These are phyloP conservation scores for Malania oleifera DNA, from an alignment of 164 flowering plant genomes.

Conservation along the genomic window DNA sequence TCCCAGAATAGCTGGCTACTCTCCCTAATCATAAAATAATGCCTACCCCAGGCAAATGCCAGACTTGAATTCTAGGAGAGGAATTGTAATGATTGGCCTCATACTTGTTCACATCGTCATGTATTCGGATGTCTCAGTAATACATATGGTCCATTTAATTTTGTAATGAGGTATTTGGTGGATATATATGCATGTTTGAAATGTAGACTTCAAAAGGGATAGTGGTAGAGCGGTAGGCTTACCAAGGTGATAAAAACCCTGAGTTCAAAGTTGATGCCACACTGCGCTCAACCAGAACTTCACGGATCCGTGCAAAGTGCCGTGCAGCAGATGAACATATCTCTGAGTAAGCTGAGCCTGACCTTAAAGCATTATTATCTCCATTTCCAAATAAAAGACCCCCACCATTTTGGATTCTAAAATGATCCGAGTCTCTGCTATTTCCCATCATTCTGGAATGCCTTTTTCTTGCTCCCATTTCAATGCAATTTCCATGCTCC, in stretches of 20 bases:
- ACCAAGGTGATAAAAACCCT: slow-evolving; percentile 94
- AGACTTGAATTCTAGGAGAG: too few relatives aligned
- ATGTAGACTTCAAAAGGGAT: too few relatives aligned
- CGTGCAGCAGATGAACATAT: slow-evolving; percentile 83
- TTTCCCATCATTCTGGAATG: slow-evolving; percentile 42
- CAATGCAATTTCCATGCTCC: slow-evolving; percentile 54
- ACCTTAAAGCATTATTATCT: slow-evolving; percentile 43
- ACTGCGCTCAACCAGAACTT: slow-evolving; percentile 84
- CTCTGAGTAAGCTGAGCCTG: slow-evolving; percentile 75
- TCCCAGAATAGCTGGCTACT: too few relatives aligned
- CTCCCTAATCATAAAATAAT: too few relatives aligned
- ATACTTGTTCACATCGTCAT: too few relatives aligned
- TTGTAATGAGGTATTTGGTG: too few relatives aligned
- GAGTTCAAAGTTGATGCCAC: slow-evolving; percentile 85
- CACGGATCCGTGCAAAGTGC: slow-evolving; percentile 90
- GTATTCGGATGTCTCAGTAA: too few relatives aligned
- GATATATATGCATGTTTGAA: too few relatives aligned
- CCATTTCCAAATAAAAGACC: slow-evolving; percentile 39
- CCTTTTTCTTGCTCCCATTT: slow-evolving; percentile 64
- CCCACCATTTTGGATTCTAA: slow-evolving; percentile 44
- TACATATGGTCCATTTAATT: too few relatives aligned
- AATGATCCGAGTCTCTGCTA: slow-evolving; percentile 37
- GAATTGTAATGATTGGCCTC: too few relatives aligned
- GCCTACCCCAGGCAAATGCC: too few relatives aligned
- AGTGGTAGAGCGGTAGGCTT: slow-evolving; percentile 16